Conservation (phyloP, 2,329 filamentous ascomycete species). For the Periconia digitata region DNA sequence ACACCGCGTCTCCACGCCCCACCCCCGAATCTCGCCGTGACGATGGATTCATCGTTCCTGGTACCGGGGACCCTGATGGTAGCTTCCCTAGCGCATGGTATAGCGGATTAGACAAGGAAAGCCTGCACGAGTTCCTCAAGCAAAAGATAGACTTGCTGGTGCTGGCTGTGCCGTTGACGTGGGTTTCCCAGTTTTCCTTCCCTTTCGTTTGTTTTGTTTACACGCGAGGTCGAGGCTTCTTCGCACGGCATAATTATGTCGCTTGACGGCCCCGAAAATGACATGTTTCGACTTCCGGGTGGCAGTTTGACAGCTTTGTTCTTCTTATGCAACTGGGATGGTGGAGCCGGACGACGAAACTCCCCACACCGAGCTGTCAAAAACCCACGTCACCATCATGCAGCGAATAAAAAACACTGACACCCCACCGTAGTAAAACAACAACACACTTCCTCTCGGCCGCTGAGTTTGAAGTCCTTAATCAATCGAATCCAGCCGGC, state of each 20-base stretch:
- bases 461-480: conserved; percentile 59
- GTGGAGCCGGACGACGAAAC: not conserved
- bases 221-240: not conserved
- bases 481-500: conserved; percentile 42
- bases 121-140: conserved; percentile 56
- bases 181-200: conserved; percentile 14
- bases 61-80: conserved; percentile 64
- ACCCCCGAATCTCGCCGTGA: conserved; percentile 68
- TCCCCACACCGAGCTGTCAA: not conserved
- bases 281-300: not conserved
- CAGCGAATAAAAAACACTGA: not conserved
- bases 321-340: not conserved
- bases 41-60: conserved; percentile 66
- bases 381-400: not conserved
- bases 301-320: not conserved
- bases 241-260: not conserved
- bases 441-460: conserved; percentile 59
- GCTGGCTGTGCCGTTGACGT: conserved; percentile 59
- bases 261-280: not conserved
- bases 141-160: conserved; percentile 61
- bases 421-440: conserved; percentile 30
- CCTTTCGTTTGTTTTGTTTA: not conserved
- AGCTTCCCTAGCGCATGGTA: conserved; percentile 59
- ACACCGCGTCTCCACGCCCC: conserved; percentile 69
- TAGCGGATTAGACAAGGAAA: conserved; percentile 55